These are phyloP conservation scores for Beauveria asiatica DNA, from an alignment of 2,329 filamentous ascomycete species.

Conservation along the genomic window DNA sequence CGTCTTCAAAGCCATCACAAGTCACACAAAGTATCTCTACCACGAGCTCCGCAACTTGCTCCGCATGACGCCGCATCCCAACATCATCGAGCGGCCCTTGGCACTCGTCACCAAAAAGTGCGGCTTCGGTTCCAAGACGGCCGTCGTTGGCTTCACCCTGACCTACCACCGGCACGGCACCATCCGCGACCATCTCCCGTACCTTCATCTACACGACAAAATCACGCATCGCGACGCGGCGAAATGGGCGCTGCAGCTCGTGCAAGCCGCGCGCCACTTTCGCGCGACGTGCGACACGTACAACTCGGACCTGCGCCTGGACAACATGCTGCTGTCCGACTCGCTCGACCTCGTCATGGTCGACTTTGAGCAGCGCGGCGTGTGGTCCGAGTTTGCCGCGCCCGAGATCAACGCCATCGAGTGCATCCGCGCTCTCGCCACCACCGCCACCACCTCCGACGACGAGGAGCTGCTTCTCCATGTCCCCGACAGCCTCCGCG, in stretches of 20 bases:
- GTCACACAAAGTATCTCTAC: constrained; percentile 51
- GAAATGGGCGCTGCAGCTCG: constrained; percentile 46
- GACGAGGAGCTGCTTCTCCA: constrained; percentile 35
- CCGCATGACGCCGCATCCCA: constrained; percentile 40
- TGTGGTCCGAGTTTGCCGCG: constrained; percentile 53
- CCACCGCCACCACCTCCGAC: constrained; percentile 15
- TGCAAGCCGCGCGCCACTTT: constrained; percentile 42
- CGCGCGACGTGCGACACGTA: constrained; percentile 36
- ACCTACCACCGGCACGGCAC: constrained; percentile 46
- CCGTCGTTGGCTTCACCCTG: constrained; percentile 48
- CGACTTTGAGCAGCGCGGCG: constrained; percentile 55
- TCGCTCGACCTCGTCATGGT: constrained; percentile 43
- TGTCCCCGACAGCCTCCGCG: constrained; percentile 19
- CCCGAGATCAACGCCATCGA: constrained; percentile 53
- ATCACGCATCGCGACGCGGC: constrained; percentile 37
- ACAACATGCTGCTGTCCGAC: constrained; percentile 48
- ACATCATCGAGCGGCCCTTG: constrained; percentile 42
- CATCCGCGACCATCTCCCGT: constrained; percentile 46
- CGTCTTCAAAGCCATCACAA: constrained; percentile 51
- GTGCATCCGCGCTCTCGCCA: constrained; percentile 46
- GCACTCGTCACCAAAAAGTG: constrained; percentile 48
- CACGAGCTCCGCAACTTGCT: constrained; percentile 51
- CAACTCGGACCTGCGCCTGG: constrained; percentile 51
- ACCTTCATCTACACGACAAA: constrained; percentile 37
- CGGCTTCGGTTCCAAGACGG: constrained; percentile 46